These are phyloP conservation scores for Megacollybia platyphylla DNA, from an alignment of 1,284 basidiomycete species.

Conservation along the genomic window DNA sequence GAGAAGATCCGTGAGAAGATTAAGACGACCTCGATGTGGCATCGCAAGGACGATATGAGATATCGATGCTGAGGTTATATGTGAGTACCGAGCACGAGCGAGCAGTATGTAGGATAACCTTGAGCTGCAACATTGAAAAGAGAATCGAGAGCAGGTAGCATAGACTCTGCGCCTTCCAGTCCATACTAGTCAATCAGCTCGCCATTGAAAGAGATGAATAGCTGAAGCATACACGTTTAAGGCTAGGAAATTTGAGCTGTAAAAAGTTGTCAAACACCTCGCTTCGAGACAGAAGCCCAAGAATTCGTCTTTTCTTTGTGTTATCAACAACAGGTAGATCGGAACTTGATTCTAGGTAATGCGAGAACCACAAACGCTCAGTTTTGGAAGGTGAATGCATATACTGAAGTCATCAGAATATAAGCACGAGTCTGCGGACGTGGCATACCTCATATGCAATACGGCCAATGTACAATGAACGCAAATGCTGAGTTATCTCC, in stretches of 20 bases:
- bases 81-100: constrained; percentile 5
- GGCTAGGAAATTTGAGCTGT: constrained; percentile 71
- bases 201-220: not conserved
- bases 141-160: constrained; percentile 75
- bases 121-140: constrained; percentile 57
- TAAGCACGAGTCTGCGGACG: not conserved
- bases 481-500: constrained; percentile 60
- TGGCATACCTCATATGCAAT: constrained; percentile 65
- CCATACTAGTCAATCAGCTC: constrained; percentile 36
- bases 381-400: constrained; percentile 77
- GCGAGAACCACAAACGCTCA: constrained; percentile 77
- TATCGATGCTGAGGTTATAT: constrained; percentile 40
- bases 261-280: constrained; percentile 78
- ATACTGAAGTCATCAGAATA: constrained; percentile 25
- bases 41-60: constrained; percentile 66
- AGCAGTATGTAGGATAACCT: constrained; percentile 21
- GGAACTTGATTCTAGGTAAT: constrained; percentile 61
- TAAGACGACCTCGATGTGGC: constrained; percentile 82
- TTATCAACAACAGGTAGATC: constrained; percentile 17
- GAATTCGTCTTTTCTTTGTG: constrained; percentile 42
- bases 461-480: constrained; percentile 63
- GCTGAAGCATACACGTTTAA: constrained; percentile 45
- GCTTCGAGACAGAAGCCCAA: constrained; percentile 56
- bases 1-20: constrained; percentile 73
- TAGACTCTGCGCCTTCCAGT: constrained; percentile 82